These are phyloP conservation scores for Penicillium sp. DNA, from an alignment of 2,329 filamentous ascomycete genomes.

Conservation along the genomic window DNA sequence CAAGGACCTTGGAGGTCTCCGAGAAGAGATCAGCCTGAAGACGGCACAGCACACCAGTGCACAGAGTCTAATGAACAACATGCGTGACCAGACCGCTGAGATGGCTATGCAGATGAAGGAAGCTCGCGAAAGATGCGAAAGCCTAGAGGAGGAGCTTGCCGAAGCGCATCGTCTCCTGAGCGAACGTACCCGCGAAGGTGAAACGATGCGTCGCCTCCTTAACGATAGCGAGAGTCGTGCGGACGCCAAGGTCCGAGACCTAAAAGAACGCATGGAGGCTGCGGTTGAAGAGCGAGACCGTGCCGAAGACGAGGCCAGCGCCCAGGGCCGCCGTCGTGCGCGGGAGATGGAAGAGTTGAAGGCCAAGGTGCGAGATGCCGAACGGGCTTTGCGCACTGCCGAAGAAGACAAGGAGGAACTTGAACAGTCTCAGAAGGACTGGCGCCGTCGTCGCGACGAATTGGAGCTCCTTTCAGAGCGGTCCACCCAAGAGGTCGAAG, in stretches of 20 bases:
- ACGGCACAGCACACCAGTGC: slow-evolving; percentile 81
- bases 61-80: slow-evolving; percentile 81
- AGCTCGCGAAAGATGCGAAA: slow-evolving; percentile 76
- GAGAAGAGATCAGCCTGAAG: slow-evolving; percentile 82
- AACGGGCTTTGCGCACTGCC: slow-evolving; percentile 71
- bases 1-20: slow-evolving; percentile 66
- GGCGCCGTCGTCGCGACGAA: slow-evolving; percentile 72
- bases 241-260: slow-evolving; percentile 80
- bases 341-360: slow-evolving; percentile 87
- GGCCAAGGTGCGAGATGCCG: slow-evolving; percentile 74
- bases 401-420: slow-evolving; percentile 77
- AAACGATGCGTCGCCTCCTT: slow-evolving; percentile 89
- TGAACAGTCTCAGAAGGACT: slow-evolving; percentile 70
- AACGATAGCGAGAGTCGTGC: slow-evolving; percentile 82
- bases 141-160: slow-evolving; percentile 84
- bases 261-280: slow-evolving; percentile 83
- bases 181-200: slow-evolving; percentile 86
- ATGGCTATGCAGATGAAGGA: slow-evolving; percentile 91
- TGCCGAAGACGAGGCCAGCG: slow-evolving; percentile 85
- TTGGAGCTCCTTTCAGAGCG: slow-evolving; percentile 70
- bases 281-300: slow-evolving; percentile 93
- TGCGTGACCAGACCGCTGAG: slow-evolving; percentile 90
- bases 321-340: slow-evolving; percentile 71
- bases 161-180: slow-evolving; percentile 84
- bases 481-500: slow-evolving; percentile 70